A percentile compares a stretch with the other conserved stretches of the same genome.
phyloP scores from a whole-genome alignment of 257 asterid genomes.

The Solanum virginianum region DNA sequence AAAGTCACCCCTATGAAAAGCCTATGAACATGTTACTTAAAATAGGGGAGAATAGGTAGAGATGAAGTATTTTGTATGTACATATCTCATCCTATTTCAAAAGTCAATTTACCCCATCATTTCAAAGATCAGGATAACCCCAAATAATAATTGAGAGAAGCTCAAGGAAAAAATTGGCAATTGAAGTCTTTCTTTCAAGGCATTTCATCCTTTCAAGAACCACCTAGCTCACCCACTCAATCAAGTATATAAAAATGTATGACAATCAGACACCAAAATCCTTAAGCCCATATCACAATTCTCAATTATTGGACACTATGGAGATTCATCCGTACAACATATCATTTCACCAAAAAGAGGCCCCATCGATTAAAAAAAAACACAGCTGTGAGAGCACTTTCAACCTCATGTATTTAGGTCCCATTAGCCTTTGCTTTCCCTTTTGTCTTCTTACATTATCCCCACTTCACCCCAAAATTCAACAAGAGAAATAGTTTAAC shows the following conservation, averaged over 20 bases:
- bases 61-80: not conserved
- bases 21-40: not conserved
- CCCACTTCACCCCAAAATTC: not conserved
- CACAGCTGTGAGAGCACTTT: slow-evolving; percentile 10
- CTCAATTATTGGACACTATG: not conserved
- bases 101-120: not conserved
- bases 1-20: not conserved
- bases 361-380: not conserved
- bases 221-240: not conserved
- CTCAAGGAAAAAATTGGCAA: not conserved
- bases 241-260: not conserved
- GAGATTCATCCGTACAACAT: slow-evolving; percentile 11
- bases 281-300: not conserved
- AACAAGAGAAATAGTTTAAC: not conserved
- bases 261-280: slow-evolving; percentile 14
- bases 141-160: slow-evolving; percentile 4
- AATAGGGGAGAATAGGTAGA: not conserved
- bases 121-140: not conserved
- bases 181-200: not conserved
- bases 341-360: slow-evolving; percentile 3
- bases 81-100: not conserved
- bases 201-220: not conserved
- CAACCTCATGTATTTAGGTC: not conserved
- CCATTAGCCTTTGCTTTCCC: not conserved
- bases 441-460: not conserved